phyloP scores from a whole-genome alignment of 2,329 filamentous ascomycete species.

The Paraphaeosphaeria minitans region DNA sequence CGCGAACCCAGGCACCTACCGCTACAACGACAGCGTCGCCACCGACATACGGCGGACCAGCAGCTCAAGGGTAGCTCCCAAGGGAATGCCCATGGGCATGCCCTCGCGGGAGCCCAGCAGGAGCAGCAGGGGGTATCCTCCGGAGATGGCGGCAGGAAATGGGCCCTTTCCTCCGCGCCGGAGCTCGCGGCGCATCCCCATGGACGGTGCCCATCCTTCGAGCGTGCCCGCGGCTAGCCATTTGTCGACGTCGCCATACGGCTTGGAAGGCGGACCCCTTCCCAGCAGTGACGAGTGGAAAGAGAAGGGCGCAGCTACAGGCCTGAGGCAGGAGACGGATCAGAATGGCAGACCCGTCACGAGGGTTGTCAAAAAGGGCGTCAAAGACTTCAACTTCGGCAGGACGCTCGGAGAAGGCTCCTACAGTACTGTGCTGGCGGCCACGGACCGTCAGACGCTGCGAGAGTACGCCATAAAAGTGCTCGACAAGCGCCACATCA shows the following conservation, averaged over 20 bases:
- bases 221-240: slow-evolving; percentile 27
- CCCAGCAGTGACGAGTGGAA: slow-evolving; percentile 91
- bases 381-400: slow-evolving; percentile 95
- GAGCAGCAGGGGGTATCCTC: slow-evolving; percentile 70
- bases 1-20: slow-evolving; percentile 49
- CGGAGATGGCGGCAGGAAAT: slow-evolving; percentile 61
- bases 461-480: slow-evolving; percentile 99
- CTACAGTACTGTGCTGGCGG: slow-evolving; percentile 93
- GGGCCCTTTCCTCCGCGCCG: slow-evolving; percentile 74
- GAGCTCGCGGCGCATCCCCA: slow-evolving; percentile 73
- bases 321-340: slow-evolving; percentile 81
- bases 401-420: slow-evolving; percentile 91
- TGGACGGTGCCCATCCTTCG: slow-evolving; percentile 45
- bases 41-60: slow-evolving; percentile 56
- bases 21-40: slow-evolving; percentile 54
- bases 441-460: slow-evolving; percentile 88
- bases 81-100: slow-evolving; percentile 66
- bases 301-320: slow-evolving; percentile 88
- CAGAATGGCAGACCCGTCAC: slow-evolving; percentile 80
- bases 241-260: slow-evolving; percentile 53
- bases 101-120: slow-evolving; percentile 72
- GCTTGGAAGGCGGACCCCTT: slow-evolving; percentile 61
- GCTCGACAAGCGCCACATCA: slow-evolving; percentile 96
- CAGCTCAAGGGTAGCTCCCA: slow-evolving; percentile 67
- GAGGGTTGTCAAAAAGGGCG: slow-evolving; percentile 91